A percentile compares a stretch with the other conserved stretches of the same genome.
Conservation (phyloP, 768 basidiomycete genomes). For the Rhizopogon vinicolor region DNA sequence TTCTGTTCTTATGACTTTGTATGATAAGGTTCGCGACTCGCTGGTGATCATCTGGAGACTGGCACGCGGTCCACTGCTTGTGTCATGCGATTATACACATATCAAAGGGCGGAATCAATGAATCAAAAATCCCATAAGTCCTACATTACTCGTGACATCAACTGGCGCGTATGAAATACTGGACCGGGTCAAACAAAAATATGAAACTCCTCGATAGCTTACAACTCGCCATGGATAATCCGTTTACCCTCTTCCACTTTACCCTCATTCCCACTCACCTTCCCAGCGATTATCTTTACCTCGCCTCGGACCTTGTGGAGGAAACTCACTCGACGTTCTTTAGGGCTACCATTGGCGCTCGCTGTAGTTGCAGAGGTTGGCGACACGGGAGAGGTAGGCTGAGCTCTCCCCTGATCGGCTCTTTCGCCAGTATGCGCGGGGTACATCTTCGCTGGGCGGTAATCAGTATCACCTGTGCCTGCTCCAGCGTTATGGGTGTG, state of each 20-base stretch:
- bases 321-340: conserved; percentile 18
- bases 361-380: not conserved
- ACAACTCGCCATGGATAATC: conserved; percentile 20
- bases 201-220: not conserved
- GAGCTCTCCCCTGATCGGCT: conserved; percentile 8
- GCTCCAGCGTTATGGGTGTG: not conserved
- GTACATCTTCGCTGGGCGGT: conserved; percentile 26
- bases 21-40: not conserved
- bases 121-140: not conserved
- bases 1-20: not conserved
- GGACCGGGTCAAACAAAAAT: not conserved
- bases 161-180: not conserved
- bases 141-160: not conserved
- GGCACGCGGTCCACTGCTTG: no score
- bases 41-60: no score
- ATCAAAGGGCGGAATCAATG: not conserved
- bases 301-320: conserved; percentile 28
- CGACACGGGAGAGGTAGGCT: not conserved
- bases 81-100: not conserved
- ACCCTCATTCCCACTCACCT: conserved; percentile 21
- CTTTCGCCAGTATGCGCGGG: conserved; percentile 18
- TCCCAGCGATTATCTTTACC: conserved; percentile 28
- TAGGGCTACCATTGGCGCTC: not conserved
- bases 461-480: conserved; percentile 8
- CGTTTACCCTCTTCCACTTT: conserved; percentile 25